Evolutionary conservation across 208 protist genomes (phyloP).

Genomic region (Vickermania spadyakhi): DNA sequence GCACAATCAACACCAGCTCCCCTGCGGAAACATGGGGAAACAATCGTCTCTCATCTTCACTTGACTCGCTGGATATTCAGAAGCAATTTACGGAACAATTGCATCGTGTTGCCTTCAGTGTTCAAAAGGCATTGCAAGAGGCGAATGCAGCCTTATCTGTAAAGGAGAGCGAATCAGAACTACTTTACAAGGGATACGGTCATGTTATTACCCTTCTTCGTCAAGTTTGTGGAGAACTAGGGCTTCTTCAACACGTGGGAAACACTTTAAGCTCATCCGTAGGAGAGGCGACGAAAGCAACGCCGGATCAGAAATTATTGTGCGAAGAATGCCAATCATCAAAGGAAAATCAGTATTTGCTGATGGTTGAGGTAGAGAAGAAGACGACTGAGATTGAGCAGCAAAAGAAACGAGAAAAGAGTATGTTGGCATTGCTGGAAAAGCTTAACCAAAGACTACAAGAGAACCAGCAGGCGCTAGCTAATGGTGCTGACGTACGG

Average conservation of each 20-base stretch:
- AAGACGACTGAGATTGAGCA: no score
- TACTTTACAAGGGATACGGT: not conserved
- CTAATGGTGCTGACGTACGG: not conserved
- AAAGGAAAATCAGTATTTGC: no score
- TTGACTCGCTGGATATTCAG: constrained; percentile 7
- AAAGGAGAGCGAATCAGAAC: not conserved
- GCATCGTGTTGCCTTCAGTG: not conserved
- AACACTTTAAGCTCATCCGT: no score
- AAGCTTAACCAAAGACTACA: not conserved
- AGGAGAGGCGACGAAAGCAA: no score
- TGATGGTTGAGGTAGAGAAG: no score
- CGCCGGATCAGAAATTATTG: no score
- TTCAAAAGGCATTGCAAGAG: not conserved
- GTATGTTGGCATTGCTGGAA: not conserved
- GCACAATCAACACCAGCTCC: no score
- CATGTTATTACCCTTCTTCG: not conserved
- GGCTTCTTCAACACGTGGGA: not conserved
- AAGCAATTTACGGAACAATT: constrained; percentile 10
- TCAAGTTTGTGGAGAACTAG: not conserved
- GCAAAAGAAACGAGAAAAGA: no score
- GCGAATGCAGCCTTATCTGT: not conserved
- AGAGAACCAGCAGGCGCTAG: not conserved
- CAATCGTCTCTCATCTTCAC: no score
- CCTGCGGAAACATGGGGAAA: no score
- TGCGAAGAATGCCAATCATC: no score